Conservation (phyloP, 2,329 filamentous ascomycete species). For the Claviceps arundinis region DNA sequence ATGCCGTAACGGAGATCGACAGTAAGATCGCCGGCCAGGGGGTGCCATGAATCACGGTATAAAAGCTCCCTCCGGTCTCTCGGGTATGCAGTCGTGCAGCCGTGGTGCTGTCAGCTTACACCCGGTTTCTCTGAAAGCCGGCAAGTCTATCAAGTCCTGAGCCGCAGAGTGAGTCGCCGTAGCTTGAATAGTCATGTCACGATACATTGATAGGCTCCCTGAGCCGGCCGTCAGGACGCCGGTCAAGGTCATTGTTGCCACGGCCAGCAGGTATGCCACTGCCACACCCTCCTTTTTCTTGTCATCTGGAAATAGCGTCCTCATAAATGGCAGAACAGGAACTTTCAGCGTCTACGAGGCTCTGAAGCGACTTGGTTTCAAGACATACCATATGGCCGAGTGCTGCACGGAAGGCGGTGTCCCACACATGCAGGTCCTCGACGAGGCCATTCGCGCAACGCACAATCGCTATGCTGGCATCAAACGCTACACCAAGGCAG, state of each 20-base stretch:
- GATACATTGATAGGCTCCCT: constrained; percentile 21
- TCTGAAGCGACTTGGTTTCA: constrained; percentile 21
- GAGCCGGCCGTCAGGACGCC: constrained; percentile 16
- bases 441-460: constrained; percentile 18
- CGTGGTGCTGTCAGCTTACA: no score
- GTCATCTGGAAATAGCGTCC: neutral
- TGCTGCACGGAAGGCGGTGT: constrained; percentile 10
- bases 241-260: constrained; percentile 24
- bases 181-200: constrained; percentile 16
- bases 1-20: no score
- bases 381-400: constrained; percentile 24
- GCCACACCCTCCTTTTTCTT: neutral
- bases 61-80: no score
- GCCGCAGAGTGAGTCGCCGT: neutral
- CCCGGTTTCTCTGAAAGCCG: no score
- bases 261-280: constrained; percentile 20
- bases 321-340: constrained; percentile 15
- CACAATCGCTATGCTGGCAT: constrained; percentile 9
- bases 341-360: constrained; percentile 15
- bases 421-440: constrained; percentile 13
- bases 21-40: no score
- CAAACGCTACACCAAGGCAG: constrained; percentile 8
- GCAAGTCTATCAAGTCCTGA: neutral
- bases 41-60: no score
- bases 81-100: no score